Conservation (phyloP, 2,329 filamentous ascomycete species). For the Alternaria brassicicola region DNA sequence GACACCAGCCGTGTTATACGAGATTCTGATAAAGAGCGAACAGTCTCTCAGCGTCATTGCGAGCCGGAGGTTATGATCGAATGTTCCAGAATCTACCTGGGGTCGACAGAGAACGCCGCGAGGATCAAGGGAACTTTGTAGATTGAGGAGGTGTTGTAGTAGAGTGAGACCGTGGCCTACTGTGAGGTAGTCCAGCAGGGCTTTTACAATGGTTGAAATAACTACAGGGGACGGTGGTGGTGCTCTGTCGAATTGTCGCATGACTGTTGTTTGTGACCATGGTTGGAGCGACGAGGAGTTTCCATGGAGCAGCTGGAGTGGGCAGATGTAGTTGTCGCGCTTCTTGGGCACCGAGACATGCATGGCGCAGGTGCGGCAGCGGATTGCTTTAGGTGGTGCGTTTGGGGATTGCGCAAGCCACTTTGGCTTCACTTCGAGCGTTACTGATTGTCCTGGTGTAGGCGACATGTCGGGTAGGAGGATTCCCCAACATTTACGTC, state of each 20-base stretch:
- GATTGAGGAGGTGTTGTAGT: slow-evolving; percentile 44
- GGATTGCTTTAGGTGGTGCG: slow-evolving; percentile 48
- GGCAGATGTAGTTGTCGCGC: slow-evolving; percentile 45
- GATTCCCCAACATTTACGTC: slow-evolving; percentile 26
- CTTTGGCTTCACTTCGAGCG: slow-evolving; percentile 56
- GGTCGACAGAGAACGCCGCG: slow-evolving; percentile 33
- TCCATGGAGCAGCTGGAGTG: slow-evolving; percentile 49
- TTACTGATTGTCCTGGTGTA: slow-evolving; percentile 25
- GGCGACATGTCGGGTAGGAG: slow-evolving; percentile 43
- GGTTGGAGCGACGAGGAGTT: slow-evolving; percentile 20
- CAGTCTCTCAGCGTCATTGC: slow-evolving; percentile 59
- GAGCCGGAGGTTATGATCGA: slow-evolving; percentile 31
- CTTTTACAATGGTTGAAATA: slow-evolving; percentile 12
- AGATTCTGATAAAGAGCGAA: slow-evolving; percentile 51
- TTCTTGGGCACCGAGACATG: slow-evolving; percentile 42
- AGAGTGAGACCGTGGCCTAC: slow-evolving; percentile 44
- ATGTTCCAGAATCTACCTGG: neutral
- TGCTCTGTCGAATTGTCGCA: slow-evolving; percentile 11
- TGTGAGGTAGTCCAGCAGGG: slow-evolving; percentile 33
- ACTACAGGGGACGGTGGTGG: neutral
- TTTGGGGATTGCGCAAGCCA: slow-evolving; percentile 56
- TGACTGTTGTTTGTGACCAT: slow-evolving; percentile 22
- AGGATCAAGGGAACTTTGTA: slow-evolving; percentile 49
- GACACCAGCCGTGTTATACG: slow-evolving; percentile 9
- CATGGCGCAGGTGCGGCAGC: slow-evolving; percentile 56